Evolutionary conservation across 805 yeast species (phyloP).

Genomic region (Yamadazyma nakazawae): DNA sequence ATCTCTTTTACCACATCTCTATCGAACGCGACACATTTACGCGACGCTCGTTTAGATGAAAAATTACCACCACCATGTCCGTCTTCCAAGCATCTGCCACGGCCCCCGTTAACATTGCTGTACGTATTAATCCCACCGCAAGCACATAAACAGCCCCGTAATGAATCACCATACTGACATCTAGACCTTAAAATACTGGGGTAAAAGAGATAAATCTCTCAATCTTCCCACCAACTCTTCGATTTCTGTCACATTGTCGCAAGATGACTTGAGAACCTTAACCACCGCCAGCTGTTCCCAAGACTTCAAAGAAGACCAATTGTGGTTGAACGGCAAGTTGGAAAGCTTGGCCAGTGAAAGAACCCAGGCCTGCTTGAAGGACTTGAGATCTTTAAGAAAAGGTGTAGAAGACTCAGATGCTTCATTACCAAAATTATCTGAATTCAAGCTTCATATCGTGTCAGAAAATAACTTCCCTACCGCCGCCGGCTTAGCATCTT

Average conservation of each 20-base stretch:
- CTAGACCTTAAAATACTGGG: constrained; percentile 95
- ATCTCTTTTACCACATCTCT: background rate
- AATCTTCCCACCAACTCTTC: constrained; percentile 96
- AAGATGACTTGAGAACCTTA: constrained; percentile 83
- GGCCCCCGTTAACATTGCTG: constrained; percentile 97
- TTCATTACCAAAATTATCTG: constrained; percentile 57
- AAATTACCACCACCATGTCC: constrained; percentile 33
- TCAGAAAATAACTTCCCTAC: constrained; percentile 98
- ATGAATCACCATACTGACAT: constrained; percentile 15
- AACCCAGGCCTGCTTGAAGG: constrained; percentile 71
- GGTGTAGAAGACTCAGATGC: constrained; percentile 56
- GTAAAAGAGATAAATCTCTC: constrained; percentile 84
- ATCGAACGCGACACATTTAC: background rate
- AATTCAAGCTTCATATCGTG: constrained; percentile 71
- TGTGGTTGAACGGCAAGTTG: constrained; percentile 82
- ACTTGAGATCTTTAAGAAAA: constrained; percentile 65
- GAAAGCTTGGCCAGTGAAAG: constrained; percentile 66
- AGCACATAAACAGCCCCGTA: background rate
- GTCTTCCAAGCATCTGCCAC: constrained; percentile 77
- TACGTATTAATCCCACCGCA: constrained; percentile 33
- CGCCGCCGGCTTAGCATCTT: constrained; percentile 97
- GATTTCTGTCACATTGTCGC: constrained; percentile 90
- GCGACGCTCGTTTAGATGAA: constrained; percentile 14
- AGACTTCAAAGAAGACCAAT: constrained; percentile 55
- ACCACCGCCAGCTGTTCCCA: constrained; percentile 80